Percentiles rank a stretch among this genome's conserved stretches.
phyloP scores from a whole-genome alignment of 2,329 filamentous ascomycete genomes.

The Ophiostoma ips region DNA sequence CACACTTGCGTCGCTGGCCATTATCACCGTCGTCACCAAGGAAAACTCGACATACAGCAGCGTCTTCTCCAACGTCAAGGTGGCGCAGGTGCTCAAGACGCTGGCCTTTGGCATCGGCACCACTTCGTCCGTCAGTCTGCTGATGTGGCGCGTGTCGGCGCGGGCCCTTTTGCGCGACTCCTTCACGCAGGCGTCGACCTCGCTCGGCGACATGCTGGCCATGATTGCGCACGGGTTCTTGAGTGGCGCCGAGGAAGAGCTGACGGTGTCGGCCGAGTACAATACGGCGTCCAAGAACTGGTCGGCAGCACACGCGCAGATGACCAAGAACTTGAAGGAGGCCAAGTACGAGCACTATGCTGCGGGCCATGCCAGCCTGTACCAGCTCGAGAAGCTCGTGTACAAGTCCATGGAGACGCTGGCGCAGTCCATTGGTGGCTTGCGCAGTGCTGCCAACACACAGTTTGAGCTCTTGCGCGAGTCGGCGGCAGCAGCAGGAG shows the following conservation, averaged over 20 bases:
- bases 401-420: slow-evolving; percentile 75
- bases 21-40: slow-evolving; percentile 82
- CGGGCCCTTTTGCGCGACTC: slow-evolving; percentile 58
- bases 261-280: slow-evolving; percentile 50
- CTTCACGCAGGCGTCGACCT: slow-evolving; percentile 58
- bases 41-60: slow-evolving; percentile 77
- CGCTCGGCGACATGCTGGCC: slow-evolving; percentile 67
- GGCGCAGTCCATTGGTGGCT: slow-evolving; percentile 76
- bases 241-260: slow-evolving; percentile 65
- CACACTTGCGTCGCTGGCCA: slow-evolving; percentile 73
- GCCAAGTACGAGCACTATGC: slow-evolving; percentile 83
- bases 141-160: slow-evolving; percentile 68
- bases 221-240: slow-evolving; percentile 74
- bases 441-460: slow-evolving; percentile 77
- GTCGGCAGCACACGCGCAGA: slow-evolving; percentile 50
- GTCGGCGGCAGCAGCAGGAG: slow-evolving; percentile 16
- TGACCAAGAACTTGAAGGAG: slow-evolving; percentile 68
- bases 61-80: slow-evolving; percentile 68
- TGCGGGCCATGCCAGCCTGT: slow-evolving; percentile 64
- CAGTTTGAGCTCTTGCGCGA: slow-evolving; percentile 77
- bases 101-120: slow-evolving; percentile 62
- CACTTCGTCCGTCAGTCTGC: slow-evolving; percentile 59
- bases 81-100: slow-evolving; percentile 72
- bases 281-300: slow-evolving; percentile 47
- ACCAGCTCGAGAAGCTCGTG: slow-evolving; percentile 63